A percentile compares a stretch with the other conserved stretches of the same genome.
phyloP scores from a whole-genome alignment of 768 basidiomycete genomes.

The Pseudohyphozyma bogoriensis region DNA sequence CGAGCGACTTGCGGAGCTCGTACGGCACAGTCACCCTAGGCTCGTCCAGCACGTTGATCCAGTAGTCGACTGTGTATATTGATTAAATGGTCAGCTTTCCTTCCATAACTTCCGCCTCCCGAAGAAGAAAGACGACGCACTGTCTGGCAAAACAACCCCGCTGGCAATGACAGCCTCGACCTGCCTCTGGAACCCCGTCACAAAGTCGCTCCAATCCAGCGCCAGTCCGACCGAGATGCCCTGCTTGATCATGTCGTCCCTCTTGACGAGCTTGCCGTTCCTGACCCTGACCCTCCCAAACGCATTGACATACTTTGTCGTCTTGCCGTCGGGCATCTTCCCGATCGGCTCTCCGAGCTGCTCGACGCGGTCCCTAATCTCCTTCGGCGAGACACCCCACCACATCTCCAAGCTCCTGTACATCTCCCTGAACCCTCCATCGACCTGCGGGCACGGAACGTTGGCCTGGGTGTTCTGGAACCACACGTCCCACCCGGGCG shows the following conservation, averaged over 20 bases:
- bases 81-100: background rate
- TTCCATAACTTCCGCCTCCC: no score
- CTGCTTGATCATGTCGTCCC: background rate
- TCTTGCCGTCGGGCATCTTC: background rate
- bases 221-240: background rate
- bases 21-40: constrained; percentile 10
- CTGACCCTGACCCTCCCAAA: background rate
- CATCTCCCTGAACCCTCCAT: constrained; percentile 4
- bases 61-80: constrained; percentile 6
- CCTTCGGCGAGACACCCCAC: constrained; percentile 1
- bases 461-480: background rate
- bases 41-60: constrained; percentile 16
- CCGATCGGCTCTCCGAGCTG: background rate
- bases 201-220: background rate
- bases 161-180: background rate
- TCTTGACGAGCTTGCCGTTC: background rate
- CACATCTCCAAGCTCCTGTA: background rate
- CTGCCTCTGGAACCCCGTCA: constrained; percentile 4
- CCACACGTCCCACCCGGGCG: constrained; percentile 8
- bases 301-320: no score
- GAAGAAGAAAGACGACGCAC: background rate
- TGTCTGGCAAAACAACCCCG: background rate
- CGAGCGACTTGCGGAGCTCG: background rate
- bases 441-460: constrained; percentile 3
- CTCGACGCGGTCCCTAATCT: constrained; percentile 3